phyloP scores from a whole-genome alignment of 768 basidiomycete species.

The Podaxis carcinomalis region DNA sequence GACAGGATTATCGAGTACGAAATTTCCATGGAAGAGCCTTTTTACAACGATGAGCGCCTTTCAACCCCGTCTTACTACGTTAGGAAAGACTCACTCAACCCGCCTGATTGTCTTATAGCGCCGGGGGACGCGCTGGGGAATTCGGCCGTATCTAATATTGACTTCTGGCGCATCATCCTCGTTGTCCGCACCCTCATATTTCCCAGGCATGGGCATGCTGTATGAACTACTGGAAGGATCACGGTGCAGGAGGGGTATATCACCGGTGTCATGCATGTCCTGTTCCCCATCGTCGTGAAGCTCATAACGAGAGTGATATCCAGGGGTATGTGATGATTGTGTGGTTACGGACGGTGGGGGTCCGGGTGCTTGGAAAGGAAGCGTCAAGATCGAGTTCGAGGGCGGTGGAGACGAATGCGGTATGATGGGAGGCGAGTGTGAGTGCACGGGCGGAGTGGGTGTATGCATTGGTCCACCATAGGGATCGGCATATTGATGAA shows the following conservation, averaged over 20 bases:
- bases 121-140: conserved; percentile 86
- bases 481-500: conserved; percentile 21
- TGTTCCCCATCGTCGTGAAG: conserved; percentile 40
- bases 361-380: conserved; percentile 11
- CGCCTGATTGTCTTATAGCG: conserved; percentile 93
- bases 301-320: conserved; percentile 28
- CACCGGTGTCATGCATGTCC: conserved; percentile 48
- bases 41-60: neutral
- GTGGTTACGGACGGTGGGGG: conserved; percentile 14
- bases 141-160: conserved; percentile 83
- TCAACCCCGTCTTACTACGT: neutral
- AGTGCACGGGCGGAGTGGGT: conserved; percentile 19
- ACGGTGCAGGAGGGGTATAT: conserved; percentile 62
- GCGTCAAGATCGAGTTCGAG: neutral
- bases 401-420: conserved; percentile 17
- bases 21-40: conserved; percentile 88
- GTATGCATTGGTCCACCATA: conserved; percentile 12
- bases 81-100: conserved; percentile 60
- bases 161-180: conserved; percentile 26
- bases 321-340: conserved; percentile 9
- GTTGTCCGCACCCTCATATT: conserved; percentile 33
- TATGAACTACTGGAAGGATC: conserved; percentile 30
- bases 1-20: conserved; percentile 86
- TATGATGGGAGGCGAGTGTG: conserved; percentile 13
- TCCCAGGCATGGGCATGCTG: conserved; percentile 34